These are phyloP conservation scores for Dittrichia graveolens DNA, from an alignment of 129 eudicot species.

Conservation along the genomic window DNA sequence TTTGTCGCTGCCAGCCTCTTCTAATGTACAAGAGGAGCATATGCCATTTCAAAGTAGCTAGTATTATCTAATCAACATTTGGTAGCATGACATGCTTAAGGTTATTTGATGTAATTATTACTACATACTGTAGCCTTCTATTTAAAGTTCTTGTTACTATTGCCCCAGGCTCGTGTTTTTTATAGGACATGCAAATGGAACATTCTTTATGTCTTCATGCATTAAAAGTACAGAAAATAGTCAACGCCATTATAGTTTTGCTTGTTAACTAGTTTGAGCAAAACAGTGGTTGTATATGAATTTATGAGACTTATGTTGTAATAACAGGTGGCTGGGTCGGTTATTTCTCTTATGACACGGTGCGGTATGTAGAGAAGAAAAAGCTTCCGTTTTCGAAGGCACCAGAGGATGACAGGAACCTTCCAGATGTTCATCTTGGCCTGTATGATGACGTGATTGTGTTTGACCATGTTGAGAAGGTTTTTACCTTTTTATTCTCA, in stretches of 20 bases:
- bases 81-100: background rate
- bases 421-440: constrained; percentile 97
- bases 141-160: background rate
- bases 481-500: constrained; percentile 25
- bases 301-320: constrained; percentile 12
- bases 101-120: background rate
- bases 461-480: constrained; percentile 99
- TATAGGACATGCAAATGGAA: background rate
- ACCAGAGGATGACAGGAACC: constrained; percentile 90
- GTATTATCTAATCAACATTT: background rate
- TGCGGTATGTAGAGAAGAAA: constrained; percentile 93
- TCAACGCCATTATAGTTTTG: background rate
- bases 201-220: constrained; percentile 9
- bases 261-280: background rate
- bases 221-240: constrained; percentile 2
- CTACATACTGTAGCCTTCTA: constrained; percentile 14
- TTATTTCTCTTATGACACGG: constrained; percentile 96
- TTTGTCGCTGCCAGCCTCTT: background rate
- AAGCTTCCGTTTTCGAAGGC: constrained; percentile 89
- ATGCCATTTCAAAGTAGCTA: constrained; percentile 10
- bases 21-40: constrained; percentile 13
- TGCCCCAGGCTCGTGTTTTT: constrained; percentile 4
- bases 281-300: background rate
- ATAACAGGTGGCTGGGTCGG: constrained; percentile 99
- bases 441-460: constrained; percentile 98